Base-by-base conservation (phyloP, 495 filamentous ascomycete genomes). In the Aspergillus indologenus region DNA sequence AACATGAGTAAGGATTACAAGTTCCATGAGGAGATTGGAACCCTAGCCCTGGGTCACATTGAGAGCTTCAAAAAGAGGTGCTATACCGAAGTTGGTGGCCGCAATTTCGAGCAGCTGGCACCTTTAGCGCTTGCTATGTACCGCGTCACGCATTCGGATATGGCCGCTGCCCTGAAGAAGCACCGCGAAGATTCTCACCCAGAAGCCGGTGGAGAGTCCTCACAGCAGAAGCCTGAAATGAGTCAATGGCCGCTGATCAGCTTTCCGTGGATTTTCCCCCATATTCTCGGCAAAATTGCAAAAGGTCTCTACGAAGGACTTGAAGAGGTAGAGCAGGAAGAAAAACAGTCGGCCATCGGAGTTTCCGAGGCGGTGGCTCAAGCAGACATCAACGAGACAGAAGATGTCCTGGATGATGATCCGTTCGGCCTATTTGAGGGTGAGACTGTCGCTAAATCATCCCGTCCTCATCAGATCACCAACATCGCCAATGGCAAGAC, bases 111-210 rank as follows among this genome's bases (percentile, higher is more conserved):
- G 1, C 65, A 72, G 3, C 62, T 96, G 2, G 86, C 77, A 6
- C 90, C 85, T 1, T 87, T 97, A 54, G 83, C 89, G 12, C 87
- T 88, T 2, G 94, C 91, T 45, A 90, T 95, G 86, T 98, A 99
- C 66, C 81, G 78, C 1, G 81, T 95, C 22, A 96, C 95, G 0
- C 83, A 85, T 53, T 73, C 88, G 57, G 86, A 95, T 63, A 77
- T 91, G 20, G 69, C 75, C 4, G 70, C 75, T 11, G 84, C 86
- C 0, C 65, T 89, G 0, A 60, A 73, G 14, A 60, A 63, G 23
- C 61, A 65, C 21, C 56, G 56, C 9, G 55, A 65, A 5, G 56
- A 69, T 14, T 69, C 64, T 0, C 73, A 60, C n/a, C 61, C 69
- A 0, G 74, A 79, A n/a, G n/a, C n/a, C 17, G 62, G 61, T 19